Evolutionary conservation across 805 yeast genomes (phyloP).

Genomic region (Cyberlindnera xishuangbannaensis): DNA sequence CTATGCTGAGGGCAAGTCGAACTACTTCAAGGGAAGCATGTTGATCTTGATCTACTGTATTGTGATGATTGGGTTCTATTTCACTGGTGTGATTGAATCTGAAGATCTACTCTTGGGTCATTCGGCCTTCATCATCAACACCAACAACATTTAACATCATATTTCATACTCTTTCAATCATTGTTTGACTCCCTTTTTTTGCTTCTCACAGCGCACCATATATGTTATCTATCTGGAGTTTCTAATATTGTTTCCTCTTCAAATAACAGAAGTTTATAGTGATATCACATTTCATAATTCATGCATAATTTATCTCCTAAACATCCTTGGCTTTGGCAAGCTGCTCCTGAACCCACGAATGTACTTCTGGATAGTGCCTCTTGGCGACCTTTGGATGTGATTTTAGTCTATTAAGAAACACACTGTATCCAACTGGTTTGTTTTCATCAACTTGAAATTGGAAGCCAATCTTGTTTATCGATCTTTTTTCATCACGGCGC

Average conservation of each 20-base stretch:
- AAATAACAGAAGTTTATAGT: too few species aligned
- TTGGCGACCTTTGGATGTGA: conserved; percentile 45
- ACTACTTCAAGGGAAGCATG: conserved; percentile 92
- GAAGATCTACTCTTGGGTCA: conserved; percentile 2
- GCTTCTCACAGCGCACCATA: too few species aligned
- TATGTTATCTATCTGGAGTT: too few species aligned
- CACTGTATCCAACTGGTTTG: conserved; percentile 42
- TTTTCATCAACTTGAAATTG: conserved; percentile 22
- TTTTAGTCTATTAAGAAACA: conserved; percentile 41
- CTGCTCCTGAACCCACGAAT: conserved; percentile 28
- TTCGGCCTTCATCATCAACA: conserved; percentile 6
- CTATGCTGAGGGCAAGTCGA: conserved; percentile 94
- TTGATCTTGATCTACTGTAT: conserved; percentile 73
- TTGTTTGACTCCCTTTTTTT: too few species aligned
- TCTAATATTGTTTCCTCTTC: too few species aligned
- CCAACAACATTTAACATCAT: too few species aligned
- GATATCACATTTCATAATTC: too few species aligned
- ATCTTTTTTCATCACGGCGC: conserved; percentile 16
- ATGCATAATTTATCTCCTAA: too few species aligned
- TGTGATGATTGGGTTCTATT: conserved; percentile 75
- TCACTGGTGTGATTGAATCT: conserved; percentile 29
- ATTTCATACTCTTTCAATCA: neutral
- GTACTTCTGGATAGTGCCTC: conserved; percentile 38
- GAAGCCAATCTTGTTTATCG: conserved; percentile 22
- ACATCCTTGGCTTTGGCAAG: conserved; percentile 9